Conservation (phyloP, 2,329 filamentous ascomycete species). For the Thelonectria blattea region DNA sequence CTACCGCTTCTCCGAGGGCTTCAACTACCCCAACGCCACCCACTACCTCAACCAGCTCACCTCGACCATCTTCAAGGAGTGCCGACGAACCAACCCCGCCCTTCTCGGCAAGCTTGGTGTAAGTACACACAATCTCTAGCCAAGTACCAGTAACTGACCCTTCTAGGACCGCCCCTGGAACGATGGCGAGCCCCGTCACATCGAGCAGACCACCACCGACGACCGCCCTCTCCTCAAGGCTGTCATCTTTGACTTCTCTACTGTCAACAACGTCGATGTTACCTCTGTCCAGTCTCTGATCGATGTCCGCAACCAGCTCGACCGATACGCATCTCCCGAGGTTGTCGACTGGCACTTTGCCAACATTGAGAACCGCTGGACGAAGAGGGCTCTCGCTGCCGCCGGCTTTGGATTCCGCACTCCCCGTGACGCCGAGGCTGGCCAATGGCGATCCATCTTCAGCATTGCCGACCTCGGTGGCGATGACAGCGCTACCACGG, state of each 20-base stretch:
- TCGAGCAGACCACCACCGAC: slow-evolving; percentile 38
- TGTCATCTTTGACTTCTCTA: slow-evolving; percentile 62
- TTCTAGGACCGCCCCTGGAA: slow-evolving; percentile 62
- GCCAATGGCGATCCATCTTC: slow-evolving; percentile 78
- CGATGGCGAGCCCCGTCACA: slow-evolving; percentile 52
- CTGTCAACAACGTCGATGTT: slow-evolving; percentile 62
- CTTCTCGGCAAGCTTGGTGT: slow-evolving; percentile 55
- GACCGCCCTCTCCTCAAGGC: slow-evolving; percentile 59
- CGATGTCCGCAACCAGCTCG: slow-evolving; percentile 60
- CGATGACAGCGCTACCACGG: slow-evolving; percentile 62
- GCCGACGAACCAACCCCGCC: slow-evolving; percentile 51
- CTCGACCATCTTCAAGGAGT: slow-evolving; percentile 52
- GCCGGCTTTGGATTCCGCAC: slow-evolving; percentile 58
- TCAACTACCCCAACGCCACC: slow-evolving; percentile 62
- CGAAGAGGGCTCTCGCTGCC: slow-evolving; percentile 59
- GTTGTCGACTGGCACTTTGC: slow-evolving; percentile 59
- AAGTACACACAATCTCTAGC: slow-evolving; percentile 31
- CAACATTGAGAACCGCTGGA: slow-evolving; percentile 60
- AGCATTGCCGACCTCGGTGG: slow-evolving; percentile 87
- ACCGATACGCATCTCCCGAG: slow-evolving; percentile 55
- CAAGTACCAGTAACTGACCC: neutral
- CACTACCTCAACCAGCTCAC: slow-evolving; percentile 58
- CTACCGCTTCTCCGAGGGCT: slow-evolving; percentile 61
- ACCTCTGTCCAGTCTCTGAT: slow-evolving; percentile 61
- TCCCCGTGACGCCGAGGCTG: slow-evolving; percentile 37